Evolutionary conservation across 441 rosid genomes (phyloP).

Genomic region (Euphorbia celastroides): DNA sequence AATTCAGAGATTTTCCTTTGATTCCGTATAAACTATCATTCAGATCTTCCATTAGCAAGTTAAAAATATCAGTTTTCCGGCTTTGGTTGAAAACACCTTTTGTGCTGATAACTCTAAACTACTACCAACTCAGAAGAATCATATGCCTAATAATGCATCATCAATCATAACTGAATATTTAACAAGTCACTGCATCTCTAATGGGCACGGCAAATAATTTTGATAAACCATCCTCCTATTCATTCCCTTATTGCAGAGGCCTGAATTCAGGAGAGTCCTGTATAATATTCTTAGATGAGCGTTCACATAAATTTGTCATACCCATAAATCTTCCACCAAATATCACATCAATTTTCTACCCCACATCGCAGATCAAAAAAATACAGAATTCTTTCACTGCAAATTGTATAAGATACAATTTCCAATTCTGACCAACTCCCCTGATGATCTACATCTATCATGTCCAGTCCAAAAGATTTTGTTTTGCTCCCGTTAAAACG

Average conservation of each 20-base stretch:
- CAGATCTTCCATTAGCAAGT: conserved; percentile 8
- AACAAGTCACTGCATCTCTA: background rate
- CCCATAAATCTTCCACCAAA: no score
- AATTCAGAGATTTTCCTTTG: conserved; percentile 2
- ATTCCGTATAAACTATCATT: conserved; percentile 14
- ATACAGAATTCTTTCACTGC: background rate
- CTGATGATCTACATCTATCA: conserved; percentile 15
- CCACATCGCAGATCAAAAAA: conserved; percentile 10
- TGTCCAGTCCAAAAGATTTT: conserved; percentile 13
- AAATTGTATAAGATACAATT: conserved; percentile 11
- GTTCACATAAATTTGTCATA: conserved; percentile 7
- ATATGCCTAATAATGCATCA: background rate
- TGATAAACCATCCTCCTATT: background rate
- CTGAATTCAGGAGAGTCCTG: background rate
- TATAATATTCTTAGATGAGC: conserved; percentile 3
- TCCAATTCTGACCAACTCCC: conserved; percentile 12
- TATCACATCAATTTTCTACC: no score
- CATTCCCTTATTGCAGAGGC: conserved; percentile 1
- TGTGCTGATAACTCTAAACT: conserved; percentile 5
- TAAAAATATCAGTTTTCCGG: background rate
- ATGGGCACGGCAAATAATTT: conserved; percentile 1
- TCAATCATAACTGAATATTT: background rate
- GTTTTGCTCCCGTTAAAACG: conserved; percentile 13
- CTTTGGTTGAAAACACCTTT: conserved; percentile 4
- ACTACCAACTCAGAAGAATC: background rate